Evolutionary conservation across 2,329 filamentous ascomycete species (phyloP), one percentile per base, ranked within the genome.

Genomic region (Aspergillus piperis): DNA sequence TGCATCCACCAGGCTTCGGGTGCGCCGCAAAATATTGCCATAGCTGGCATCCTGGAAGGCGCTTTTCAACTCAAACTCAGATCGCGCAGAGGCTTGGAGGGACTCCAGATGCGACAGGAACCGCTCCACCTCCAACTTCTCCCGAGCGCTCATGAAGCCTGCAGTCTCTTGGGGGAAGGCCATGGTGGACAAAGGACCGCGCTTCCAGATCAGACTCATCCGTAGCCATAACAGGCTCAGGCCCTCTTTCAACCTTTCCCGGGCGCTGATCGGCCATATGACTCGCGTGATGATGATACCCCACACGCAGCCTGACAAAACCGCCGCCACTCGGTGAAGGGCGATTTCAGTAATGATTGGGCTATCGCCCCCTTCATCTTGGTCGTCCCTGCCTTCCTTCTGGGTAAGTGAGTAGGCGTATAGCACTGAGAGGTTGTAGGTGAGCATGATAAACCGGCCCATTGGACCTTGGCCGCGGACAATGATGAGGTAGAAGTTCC

Each of bases 181-280:
- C 58, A 96, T 83, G 6, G 88, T 86, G 4, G 90, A 89, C 23
- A 99, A 81, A 0, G 95, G 95, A 8, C 96, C 94, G 48, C 93
- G 87, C 78, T 94, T 96, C 95, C 95, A 99, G 65, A 98, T 93
- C 36, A 99, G 83, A 15, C 92, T 91, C 87, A 99, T 93, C 60
- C 96, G 91, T 6, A 99, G 83, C 85, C 95, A 98, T 11, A 99
- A 81, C n/a, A 96, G 82, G 27, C 91, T 91, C 10, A 97, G 83
- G 1, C 94, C 94, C 69, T 96, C 89, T 71, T 95, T 92, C 69
- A 98, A 88, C 77, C 96, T 96, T 64, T 85, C 83, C 47, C 95
- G 86, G 1, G 92, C 95, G 32, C 92, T 95, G 63, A 97, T 96
- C 8, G 95, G 95, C 91, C 93, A 98, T 64, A 99, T 88, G 53